Evolutionary conservation across 768 basidiomycete species (phyloP).

Genomic region (Fomitopsis pulvina): DNA sequence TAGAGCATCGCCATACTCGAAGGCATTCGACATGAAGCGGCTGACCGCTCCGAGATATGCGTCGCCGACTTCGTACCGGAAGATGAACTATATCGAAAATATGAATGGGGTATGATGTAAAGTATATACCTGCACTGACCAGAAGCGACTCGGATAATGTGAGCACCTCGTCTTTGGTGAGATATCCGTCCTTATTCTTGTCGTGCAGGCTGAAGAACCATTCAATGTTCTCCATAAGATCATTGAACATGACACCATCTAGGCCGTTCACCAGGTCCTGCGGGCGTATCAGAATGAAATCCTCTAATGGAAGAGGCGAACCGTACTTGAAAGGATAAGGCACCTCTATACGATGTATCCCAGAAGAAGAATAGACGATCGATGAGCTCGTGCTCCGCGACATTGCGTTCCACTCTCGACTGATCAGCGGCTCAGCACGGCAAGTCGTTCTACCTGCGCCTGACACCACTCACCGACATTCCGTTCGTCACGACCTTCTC

Average conservation of each 20-base stretch:
- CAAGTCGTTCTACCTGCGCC: too few species aligned
- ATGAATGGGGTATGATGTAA: background rate
- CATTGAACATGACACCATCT: constrained; percentile 90
- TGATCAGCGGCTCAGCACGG: constrained; percentile 21
- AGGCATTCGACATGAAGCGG: constrained; percentile 96
- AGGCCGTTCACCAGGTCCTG: constrained; percentile 88
- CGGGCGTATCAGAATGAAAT: background rate
- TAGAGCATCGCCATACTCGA: constrained; percentile 97
- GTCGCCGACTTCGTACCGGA: constrained; percentile 94
- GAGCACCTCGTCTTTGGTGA: constrained; percentile 95
- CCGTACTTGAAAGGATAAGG: constrained; percentile 84
- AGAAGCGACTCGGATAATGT: constrained; percentile 92
- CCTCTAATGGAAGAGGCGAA: background rate
- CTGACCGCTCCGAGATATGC: constrained; percentile 95
- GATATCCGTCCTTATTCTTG: constrained; percentile 91
- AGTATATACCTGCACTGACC: constrained; percentile 38
- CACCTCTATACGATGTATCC: constrained; percentile 78
- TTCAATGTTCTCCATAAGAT: constrained; percentile 97
- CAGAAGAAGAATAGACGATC: constrained; percentile 93
- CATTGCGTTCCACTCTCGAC: constrained; percentile 82
- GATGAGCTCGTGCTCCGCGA: constrained; percentile 96
- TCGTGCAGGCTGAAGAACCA: constrained; percentile 98
- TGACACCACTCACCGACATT: constrained; percentile 53
- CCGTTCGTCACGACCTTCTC: constrained; percentile 91
- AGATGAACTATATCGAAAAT: constrained; percentile 70